Evolutionary conservation across 305 asterid species (phyloP), one percentile per base, ranked within the genome.

Genomic region (Fraxinus baroniana): DNA sequence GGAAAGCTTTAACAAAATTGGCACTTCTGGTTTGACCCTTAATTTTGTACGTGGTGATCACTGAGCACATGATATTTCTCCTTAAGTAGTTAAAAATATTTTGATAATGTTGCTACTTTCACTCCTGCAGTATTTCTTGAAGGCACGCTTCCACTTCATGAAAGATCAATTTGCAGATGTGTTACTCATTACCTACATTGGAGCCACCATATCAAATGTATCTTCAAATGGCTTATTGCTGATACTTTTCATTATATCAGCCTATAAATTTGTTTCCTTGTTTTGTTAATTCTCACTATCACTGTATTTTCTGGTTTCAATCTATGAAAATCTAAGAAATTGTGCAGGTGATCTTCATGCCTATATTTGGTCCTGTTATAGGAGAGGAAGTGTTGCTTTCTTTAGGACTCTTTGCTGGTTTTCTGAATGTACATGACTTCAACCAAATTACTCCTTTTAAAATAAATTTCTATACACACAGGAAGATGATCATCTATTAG

Each of bases 101-200:
- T 39, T 36, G 80, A 36, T 32, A 32, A 49, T 30, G 49, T 24
- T 83, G 35, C 74, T 62, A 20, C 24, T 72, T 83, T 60, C 26
- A 77, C 49, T n/a, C 68, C 60, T 77, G 87, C 92, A 90, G 93
- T 88, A 90, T 84, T 88, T 80, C 79, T 76, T 90, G 24, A 90
- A 88, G 84, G 91, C 93, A 0, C 89, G 88, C 17, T 88, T 90
- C 84, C 91, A 87, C 84, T 90, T 84, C 85, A 80, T 74, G 83
- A 90, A 90, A 81, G 89, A 90, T 82, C 90, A 90, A 80, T 81
- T 86, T 78, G 93, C 93, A 32, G 90, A 90, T 62, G 80, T 85
- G 39, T 78, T 88, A 80, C 87, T 90, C 83, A 85, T 90, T 77
- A 81, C 88, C 77, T 84, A 86, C 52, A 60, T 88, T 22, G 90